A percentile compares a stretch with the other conserved stretches of the same genome.
phyloP scores from a whole-genome alignment of 345 rosid species.

The Populus davidiana region DNA sequence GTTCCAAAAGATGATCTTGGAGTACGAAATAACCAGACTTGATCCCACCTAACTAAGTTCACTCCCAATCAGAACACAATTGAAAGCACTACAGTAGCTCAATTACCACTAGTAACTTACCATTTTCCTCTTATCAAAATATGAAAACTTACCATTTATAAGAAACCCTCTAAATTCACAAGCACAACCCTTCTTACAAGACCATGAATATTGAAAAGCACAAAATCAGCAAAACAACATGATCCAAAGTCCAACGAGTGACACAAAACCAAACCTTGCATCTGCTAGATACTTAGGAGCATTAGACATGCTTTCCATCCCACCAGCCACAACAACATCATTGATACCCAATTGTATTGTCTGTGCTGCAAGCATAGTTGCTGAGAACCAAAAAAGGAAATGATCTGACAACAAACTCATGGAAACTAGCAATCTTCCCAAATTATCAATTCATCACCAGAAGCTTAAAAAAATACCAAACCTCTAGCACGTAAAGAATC shows the following conservation, averaged over 20 bases:
- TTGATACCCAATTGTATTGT: slow-evolving; percentile 83
- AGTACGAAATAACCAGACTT: background rate
- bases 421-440: background rate
- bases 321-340: slow-evolving; percentile 93
- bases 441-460: background rate
- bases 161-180: background rate
- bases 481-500: background rate
- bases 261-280: slow-evolving; percentile 58
- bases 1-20: background rate
- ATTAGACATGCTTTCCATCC: slow-evolving; percentile 99
- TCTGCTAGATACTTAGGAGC: slow-evolving; percentile 81
- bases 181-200: background rate
- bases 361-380: slow-evolving; percentile 90
- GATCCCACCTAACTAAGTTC: background rate
- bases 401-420: background rate
- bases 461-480: background rate
- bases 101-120: too few relatives aligned
- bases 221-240: background rate
- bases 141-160: background rate
- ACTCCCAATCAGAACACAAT: background rate
- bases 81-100: background rate
- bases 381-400: slow-evolving; percentile 33
- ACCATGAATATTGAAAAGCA: background rate
- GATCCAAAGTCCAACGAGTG: slow-evolving; percentile 5
- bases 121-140: background rate